Evolutionary conservation across 768 basidiomycete genomes (phyloP), one percentile per base, ranked within the genome.

Genomic region (Coprinellus micaceus): DNA sequence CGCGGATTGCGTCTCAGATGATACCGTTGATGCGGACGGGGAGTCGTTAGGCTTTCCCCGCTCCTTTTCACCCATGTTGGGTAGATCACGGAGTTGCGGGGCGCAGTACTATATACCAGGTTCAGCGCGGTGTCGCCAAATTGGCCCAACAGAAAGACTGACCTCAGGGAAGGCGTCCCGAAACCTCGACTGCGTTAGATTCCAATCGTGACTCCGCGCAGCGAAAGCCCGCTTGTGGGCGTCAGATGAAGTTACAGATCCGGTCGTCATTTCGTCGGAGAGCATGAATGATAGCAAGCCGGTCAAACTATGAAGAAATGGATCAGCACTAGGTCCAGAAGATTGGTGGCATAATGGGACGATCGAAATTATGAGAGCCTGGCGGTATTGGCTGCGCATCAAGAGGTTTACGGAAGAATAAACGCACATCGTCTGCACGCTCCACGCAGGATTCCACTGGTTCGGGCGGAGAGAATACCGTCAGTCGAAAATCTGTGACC

Each of bases 371-470:
- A 7, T 40, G 39, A 37, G 17, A 37, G 36, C 36, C 9, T 9
- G 36, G 36, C 9, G 36, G 17, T 37, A 37, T n/a, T n/a, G n/a
- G n/a, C n/a, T n/a, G n/a, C n/a, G n/a, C n/a, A n/a, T 6, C 44
- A 41, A 59, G 37, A 10, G 50, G 56, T 52, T 52, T 47, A 46
- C 33, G 37, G 57, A 50, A 58, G 49, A 57, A 49, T 37, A 41
- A 33, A 79, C 90, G 69, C 68, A 91, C 91, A 96, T 96, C 12
- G 94, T 96, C 21, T 91, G 88, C 11, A 95, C 91, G 64, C 89
- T 92, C 94, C 94, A 96, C 1, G 93, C 91, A 5, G 94, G 94
- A 69, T 94, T 94, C 94, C 93, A 94, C 89, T 93, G 58, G n/a
- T 36, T 60, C 10, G 30, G 33, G 37, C 22, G 28, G 39, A 44